phyloP scores from a whole-genome alignment of 2,329 filamentous ascomycete species.

The Diaporthe amygdali region DNA sequence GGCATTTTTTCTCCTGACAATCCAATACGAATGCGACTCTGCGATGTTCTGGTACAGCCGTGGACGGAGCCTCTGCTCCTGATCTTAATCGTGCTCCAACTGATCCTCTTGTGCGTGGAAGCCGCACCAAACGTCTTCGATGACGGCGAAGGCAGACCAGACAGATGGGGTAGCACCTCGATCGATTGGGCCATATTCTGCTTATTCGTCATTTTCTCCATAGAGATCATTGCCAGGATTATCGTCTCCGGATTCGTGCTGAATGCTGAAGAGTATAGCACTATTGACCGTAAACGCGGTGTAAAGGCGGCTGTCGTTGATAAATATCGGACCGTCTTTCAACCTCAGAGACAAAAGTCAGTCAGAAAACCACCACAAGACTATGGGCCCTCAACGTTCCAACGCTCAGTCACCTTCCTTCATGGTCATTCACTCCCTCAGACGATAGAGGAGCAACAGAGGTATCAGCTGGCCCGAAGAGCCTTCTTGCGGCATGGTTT shows the following conservation, averaged over 20 bases:
- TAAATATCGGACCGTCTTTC: conserved; percentile 80
- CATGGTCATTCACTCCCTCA: conserved; percentile 63
- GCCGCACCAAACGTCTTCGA: conserved; percentile 74
- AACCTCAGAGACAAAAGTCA: conserved; percentile 77
- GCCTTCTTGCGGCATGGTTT: conserved; percentile 96
- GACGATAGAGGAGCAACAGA: conserved; percentile 78
- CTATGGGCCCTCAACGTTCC: conserved; percentile 67
- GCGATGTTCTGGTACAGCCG: conserved; percentile 85
- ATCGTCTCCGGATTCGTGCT: conserved; percentile 93
- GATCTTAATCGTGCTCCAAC: conserved; percentile 85
- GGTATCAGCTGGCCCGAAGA: conserved; percentile 83
- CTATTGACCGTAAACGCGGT: conserved; percentile 79
- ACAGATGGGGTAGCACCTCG: conserved; percentile 68
- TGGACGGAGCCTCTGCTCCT: conserved; percentile 87
- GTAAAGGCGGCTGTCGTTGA: conserved; percentile 75
- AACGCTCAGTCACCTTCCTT: conserved; percentile 80
- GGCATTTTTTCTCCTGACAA: conserved; percentile 85
- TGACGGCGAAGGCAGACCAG: conserved; percentile 62
- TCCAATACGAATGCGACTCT: conserved; percentile 73
- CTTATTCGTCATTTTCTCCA: conserved; percentile 87
- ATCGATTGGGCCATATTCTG: conserved; percentile 83
- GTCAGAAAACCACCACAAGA: conserved; percentile 57
- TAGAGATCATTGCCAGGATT: conserved; percentile 82
- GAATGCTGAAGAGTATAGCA: conserved; percentile 91
- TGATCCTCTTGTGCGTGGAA: conserved; percentile 86